A percentile compares a stretch with the other conserved stretches of the same genome.
phyloP scores from a whole-genome alignment of 768 basidiomycete genomes.

The Lactifluus piperatus region DNA sequence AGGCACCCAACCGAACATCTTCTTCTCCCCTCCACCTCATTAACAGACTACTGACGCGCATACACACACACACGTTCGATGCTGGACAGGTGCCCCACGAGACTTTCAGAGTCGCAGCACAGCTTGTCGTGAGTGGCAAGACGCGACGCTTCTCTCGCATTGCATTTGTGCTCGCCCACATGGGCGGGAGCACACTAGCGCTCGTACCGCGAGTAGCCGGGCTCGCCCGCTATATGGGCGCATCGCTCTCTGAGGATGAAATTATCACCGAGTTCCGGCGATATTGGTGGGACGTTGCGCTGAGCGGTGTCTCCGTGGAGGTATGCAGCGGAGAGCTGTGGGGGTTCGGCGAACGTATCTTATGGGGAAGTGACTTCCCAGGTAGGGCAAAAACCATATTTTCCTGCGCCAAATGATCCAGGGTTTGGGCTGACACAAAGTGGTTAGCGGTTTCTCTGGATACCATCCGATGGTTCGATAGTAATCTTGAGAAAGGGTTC shows the following conservation, averaged over 20 bases:
- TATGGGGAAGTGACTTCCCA: slow-evolving; percentile 74
- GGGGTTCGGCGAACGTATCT: slow-evolving; percentile 40
- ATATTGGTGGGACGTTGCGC: slow-evolving; percentile 70
- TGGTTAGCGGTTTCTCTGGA: slow-evolving; percentile 15
- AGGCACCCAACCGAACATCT: not conserved
- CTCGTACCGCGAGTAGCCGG: slow-evolving; percentile 63
- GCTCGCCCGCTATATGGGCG: slow-evolving; percentile 64
- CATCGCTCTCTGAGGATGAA: slow-evolving; percentile 49
- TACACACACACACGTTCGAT: not conserved
- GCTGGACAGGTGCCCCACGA: slow-evolving; percentile 60
- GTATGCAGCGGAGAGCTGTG: slow-evolving; percentile 45
- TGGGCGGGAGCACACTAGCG: slow-evolving; percentile 60
- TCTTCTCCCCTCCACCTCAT: not conserved
- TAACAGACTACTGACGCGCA: not conserved
- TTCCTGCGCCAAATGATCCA: too few relatives aligned
- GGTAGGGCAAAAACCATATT: slow-evolving; percentile 42
- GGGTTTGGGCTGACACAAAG: not conserved
- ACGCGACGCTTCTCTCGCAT: slow-evolving; percentile 53
- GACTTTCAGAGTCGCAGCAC: slow-evolving; percentile 74
- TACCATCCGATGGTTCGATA: slow-evolving; percentile 49
- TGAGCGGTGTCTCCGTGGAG: slow-evolving; percentile 48
- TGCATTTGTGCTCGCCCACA: slow-evolving; percentile 62
- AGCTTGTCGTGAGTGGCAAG: slow-evolving; percentile 63
- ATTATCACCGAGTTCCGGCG: slow-evolving; percentile 59
- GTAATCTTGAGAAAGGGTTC: slow-evolving; percentile 21